Evolutionary conservation across 1,284 basidiomycete species (phyloP), one percentile per base, ranked within the genome.

Genomic region (Athelia sp.): DNA sequence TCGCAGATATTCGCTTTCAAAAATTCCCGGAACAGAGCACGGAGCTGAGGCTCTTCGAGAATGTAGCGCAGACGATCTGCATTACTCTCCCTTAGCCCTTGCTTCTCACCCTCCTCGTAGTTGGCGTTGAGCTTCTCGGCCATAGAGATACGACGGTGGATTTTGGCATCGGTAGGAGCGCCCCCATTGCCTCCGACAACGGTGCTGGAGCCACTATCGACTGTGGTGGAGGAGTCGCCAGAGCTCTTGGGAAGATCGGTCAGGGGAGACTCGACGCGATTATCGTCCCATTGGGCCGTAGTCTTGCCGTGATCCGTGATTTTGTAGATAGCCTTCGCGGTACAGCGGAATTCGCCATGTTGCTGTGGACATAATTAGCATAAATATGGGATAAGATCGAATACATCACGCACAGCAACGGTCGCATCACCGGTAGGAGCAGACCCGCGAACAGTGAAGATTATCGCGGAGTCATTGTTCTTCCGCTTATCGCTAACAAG

Each of bases 1-100:
- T 99, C 96, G 72, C 94, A 98, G 66, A 98, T 98, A 68, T 98
- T 98, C 47, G 84, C 80, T 40, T 93, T 82, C 49, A 99, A 70
- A 73, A 96, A 97, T 56, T 98, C 96, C 51, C 96, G 84, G 79
- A 99, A 99, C 40, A 98, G 73, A 2, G 82, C 81, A 13, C 96
- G 84, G 26, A 97, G 75, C 21, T 89, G 88, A 0, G 95, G 92
- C 59, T 98, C 94, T 57, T 97, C 94, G 21, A 99, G 79, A 56
- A 99, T 96, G 66, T 92, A 92, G 58, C 84, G 84, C 47, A 99
- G 75, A 44, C 94, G 86, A 53, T 95, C 93, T 10, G 93, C 91
- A 66, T 94, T 91, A 65, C 84, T 87, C 78, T 98, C 89, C 72
- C 93, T 90, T 29, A 29, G 13, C 13, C 26, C 26, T 54, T 71